Conservation (phyloP, 768 basidiomycete genomes). For the Butyriboletus loyo region DNA sequence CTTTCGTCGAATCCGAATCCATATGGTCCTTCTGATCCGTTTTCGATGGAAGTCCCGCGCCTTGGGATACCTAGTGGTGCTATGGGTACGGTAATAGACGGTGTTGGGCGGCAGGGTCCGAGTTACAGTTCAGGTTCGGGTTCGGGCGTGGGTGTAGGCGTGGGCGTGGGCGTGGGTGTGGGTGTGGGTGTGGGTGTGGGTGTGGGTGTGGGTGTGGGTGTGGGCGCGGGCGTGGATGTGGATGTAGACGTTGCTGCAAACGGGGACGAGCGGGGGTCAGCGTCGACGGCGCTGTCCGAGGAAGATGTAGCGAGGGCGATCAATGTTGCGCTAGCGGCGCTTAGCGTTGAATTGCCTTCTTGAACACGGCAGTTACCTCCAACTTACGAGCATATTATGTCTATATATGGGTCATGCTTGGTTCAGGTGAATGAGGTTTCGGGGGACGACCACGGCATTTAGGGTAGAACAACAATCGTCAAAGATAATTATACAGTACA, state of each 20-base stretch:
- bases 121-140: not conserved
- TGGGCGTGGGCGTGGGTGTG: not conserved
- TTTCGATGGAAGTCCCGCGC: not conserved
- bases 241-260: not conserved
- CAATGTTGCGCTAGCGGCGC: slow-evolving; percentile 17
- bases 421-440: not conserved
- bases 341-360: not conserved
- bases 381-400: not conserved
- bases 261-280: not conserved
- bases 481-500: too few relatives aligned
- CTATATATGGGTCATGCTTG: not conserved
- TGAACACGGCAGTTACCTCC: too few relatives aligned
- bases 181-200: not conserved
- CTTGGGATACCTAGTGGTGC: not conserved
- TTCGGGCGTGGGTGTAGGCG: not conserved
- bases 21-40: not conserved
- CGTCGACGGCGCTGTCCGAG: slow-evolving; percentile 14
- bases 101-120: not conserved
- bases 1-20: too few relatives aligned
- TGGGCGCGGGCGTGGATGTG: not conserved
- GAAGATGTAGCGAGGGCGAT: slow-evolving; percentile 25
- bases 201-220: not conserved
- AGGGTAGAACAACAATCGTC: too few relatives aligned
- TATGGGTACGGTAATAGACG: not conserved
- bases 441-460: too few relatives aligned